Conservation (phyloP, 768 basidiomycete genomes). For the Mycena sanguinolenta region DNA sequence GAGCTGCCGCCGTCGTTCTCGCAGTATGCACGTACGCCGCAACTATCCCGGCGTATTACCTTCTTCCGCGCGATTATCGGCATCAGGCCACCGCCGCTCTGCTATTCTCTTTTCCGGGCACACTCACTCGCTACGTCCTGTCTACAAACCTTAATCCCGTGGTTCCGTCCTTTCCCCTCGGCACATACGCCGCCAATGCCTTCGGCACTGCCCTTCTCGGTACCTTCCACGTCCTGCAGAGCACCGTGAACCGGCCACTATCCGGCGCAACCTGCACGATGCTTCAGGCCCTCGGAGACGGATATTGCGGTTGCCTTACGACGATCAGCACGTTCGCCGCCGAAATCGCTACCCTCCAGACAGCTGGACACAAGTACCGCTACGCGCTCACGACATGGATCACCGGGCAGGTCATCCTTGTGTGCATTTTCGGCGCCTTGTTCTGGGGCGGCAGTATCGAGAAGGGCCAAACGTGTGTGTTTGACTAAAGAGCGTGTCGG, state of each 20-base stretch:
- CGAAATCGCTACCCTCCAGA: constrained; percentile 73
- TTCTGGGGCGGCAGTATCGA: constrained; percentile 31
- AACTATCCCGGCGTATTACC: constrained; percentile 83
- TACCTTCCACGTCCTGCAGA: constrained; percentile 78
- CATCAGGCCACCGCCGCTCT: constrained; percentile 89
- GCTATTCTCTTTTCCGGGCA: constrained; percentile 90
- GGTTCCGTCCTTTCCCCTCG: constrained; percentile 74
- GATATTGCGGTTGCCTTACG: constrained; percentile 95
- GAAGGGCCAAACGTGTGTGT: constrained; percentile 31
- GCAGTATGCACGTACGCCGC: constrained; percentile 80
- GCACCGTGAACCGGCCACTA: constrained; percentile 53
- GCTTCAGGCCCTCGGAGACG: constrained; percentile 87
- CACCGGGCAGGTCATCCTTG: constrained; percentile 67
- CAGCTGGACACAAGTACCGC: constrained; percentile 66
- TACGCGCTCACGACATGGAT: constrained; percentile 82
- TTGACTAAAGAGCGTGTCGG: constrained; percentile 10
- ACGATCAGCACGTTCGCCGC: constrained; percentile 95
- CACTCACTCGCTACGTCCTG: constrained; percentile 85
- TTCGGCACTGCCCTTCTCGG: constrained; percentile 89
- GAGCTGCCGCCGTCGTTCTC: constrained; percentile 64
- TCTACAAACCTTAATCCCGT: constrained; percentile 79
- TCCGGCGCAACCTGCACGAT: constrained; percentile 74
- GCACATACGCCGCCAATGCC: constrained; percentile 83
- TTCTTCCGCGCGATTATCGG: constrained; percentile 76
- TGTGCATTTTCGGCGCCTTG: constrained; percentile 31